Conservation (phyloP, 2,329 filamentous ascomycete species). For the Phialemoniopsis sp. region DNA sequence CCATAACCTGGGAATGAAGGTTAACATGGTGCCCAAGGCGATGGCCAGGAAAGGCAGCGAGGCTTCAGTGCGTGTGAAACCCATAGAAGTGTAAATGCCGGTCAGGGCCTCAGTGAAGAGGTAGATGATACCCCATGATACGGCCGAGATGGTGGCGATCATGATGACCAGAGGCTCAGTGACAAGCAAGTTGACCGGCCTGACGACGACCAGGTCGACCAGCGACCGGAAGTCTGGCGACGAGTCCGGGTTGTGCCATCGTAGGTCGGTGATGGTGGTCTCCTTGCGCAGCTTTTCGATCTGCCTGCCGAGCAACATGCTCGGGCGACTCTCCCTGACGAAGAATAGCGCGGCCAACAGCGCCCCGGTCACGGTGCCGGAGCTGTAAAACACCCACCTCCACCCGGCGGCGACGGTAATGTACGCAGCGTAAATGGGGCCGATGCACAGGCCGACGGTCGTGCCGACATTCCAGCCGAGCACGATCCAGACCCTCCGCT, state of each 20-base stretch:
- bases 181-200: slow-evolving; percentile 35
- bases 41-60: slow-evolving; percentile 35
- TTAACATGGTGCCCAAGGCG: slow-evolving; percentile 30
- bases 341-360: slow-evolving; percentile 26
- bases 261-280: slow-evolving; percentile 9
- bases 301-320: slow-evolving; percentile 26
- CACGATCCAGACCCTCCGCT: slow-evolving; percentile 39
- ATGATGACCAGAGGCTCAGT: slow-evolving; percentile 41
- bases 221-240: slow-evolving; percentile 29
- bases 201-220: slow-evolving; percentile 28
- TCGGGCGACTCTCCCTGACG: slow-evolving; percentile 39
- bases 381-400: slow-evolving; percentile 40
- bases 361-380: slow-evolving; percentile 28
- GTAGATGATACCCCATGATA: slow-evolving; percentile 41
- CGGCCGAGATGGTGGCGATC: slow-evolving; percentile 34
- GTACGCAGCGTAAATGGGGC: slow-evolving; percentile 37
- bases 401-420: slow-evolving; percentile 27
- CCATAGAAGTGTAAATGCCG: slow-evolving; percentile 29
- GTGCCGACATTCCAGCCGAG: slow-evolving; percentile 37
- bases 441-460: slow-evolving; percentile 35
- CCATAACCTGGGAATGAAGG: slow-evolving; percentile 34
- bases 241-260: slow-evolving; percentile 30
- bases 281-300: slow-evolving; percentile 8
- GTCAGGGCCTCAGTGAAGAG: slow-evolving; percentile 39
- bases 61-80: slow-evolving; percentile 23